Conservation (phyloP, 768 basidiomycete genomes). For the Leccinum imitatum region DNA sequence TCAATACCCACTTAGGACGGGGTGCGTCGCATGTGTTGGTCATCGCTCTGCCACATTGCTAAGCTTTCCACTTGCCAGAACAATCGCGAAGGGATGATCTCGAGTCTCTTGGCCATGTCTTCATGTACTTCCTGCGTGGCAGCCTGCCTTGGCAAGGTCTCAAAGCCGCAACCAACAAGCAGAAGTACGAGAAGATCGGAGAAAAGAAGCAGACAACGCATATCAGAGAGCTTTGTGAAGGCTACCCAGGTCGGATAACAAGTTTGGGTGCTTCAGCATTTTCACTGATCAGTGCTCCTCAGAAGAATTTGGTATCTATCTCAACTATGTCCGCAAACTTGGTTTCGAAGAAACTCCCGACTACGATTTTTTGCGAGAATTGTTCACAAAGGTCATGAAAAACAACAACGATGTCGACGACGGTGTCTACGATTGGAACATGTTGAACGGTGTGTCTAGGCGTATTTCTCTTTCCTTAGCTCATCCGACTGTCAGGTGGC, state of each 20-base stretch:
- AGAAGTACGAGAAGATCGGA: slow-evolving; percentile 99
- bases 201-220: slow-evolving; percentile 99
- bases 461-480: neutral
- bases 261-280: slow-evolving; percentile 1
- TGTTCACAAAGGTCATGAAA: slow-evolving; percentile 93
- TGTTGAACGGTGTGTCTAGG: slow-evolving; percentile 65
- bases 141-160: slow-evolving; percentile 99
- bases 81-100: slow-evolving; percentile 95
- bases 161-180: slow-evolving; percentile 99
- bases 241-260: slow-evolving; percentile 75
- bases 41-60: slow-evolving; percentile 6
- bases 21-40: slow-evolving; percentile 47
- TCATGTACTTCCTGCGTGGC: slow-evolving; percentile 98
- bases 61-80: slow-evolving; percentile 42
- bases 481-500: slow-evolving; percentile 52
- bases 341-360: slow-evolving; percentile 99
- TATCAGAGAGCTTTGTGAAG: slow-evolving; percentile 95
- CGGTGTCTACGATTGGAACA: slow-evolving; percentile 95
- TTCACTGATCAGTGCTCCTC: slow-evolving; percentile 11
- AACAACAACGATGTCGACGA: slow-evolving; percentile 90
- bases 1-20: slow-evolving; percentile 97
- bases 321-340: slow-evolving; percentile 98
- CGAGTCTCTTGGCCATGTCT: slow-evolving; percentile 98
- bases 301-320: slow-evolving; percentile 99
- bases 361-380: slow-evolving; percentile 95